Percentiles rank a stretch among this genome's conserved stretches.
phyloP scores from a whole-genome alignment of 2,329 filamentous ascomycete genomes.

The Aspergillus chevalieri region DNA sequence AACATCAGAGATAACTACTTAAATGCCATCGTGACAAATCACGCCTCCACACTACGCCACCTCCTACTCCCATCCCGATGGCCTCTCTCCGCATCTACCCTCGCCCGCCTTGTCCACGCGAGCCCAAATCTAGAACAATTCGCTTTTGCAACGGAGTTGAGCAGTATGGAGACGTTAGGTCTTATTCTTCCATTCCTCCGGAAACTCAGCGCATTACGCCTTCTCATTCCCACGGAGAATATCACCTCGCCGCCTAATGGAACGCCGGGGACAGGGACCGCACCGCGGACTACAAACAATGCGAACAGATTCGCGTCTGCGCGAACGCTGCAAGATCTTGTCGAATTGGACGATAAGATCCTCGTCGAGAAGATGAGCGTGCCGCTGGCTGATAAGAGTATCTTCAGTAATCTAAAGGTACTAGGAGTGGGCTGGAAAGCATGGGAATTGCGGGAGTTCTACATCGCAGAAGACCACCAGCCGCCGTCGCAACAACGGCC shows the following conservation, averaged over 20 bases:
- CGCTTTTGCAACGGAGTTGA: slow-evolving; percentile 44
- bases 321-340: slow-evolving; percentile 26
- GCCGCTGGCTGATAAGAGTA: slow-evolving; percentile 26
- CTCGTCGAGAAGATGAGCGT: slow-evolving; percentile 26
- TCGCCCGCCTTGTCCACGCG: slow-evolving; percentile 47
- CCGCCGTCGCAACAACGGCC: too few relatives aligned
- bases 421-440: slow-evolving; percentile 36
- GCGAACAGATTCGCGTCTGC: slow-evolving; percentile 8
- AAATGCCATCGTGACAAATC: slow-evolving; percentile 45
- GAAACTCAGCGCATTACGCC: slow-evolving; percentile 34
- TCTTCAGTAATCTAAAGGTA: slow-evolving; percentile 28
- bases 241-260: slow-evolving; percentile 4
- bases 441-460: slow-evolving; percentile 33
- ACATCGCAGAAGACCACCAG: slow-evolving; percentile 18
- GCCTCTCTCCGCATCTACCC: slow-evolving; percentile 44
- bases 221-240: slow-evolving; percentile 32
- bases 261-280: background rate
- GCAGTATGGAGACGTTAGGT: slow-evolving; percentile 33
- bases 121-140: slow-evolving; percentile 57
- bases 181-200: slow-evolving; percentile 37
- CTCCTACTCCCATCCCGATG: slow-evolving; percentile 53
- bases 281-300: background rate
- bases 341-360: slow-evolving; percentile 32
- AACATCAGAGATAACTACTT: slow-evolving; percentile 44
- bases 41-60: slow-evolving; percentile 49